Base-by-base conservation (phyloP, 208 protist species). In the Histomonas meleagridis region DNA sequence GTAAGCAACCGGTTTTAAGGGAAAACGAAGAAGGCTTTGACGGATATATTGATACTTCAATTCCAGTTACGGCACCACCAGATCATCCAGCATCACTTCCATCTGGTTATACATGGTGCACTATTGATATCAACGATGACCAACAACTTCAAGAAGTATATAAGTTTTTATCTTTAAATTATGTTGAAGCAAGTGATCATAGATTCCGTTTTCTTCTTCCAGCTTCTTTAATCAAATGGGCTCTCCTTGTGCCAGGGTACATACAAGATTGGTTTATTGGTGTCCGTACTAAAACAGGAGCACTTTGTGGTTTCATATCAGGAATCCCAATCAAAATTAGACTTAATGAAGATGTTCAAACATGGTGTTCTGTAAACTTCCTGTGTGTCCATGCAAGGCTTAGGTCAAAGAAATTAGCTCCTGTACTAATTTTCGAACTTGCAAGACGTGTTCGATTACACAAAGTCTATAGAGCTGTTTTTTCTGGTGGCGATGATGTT, bases 21-120 rank as follows among this genome's bases (percentile, higher is more conserved):
- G 35, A 35, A 76, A 35, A 76, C 18, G 32, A 46, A 46, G 65
- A 76, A 10, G 65, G 14, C 18, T 35, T 43, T 46, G 65, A 46
- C 12, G 23, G 65, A 7, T 76, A 76, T 43, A 76, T 76, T 46
- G 65, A 76, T 46, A 10, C 35, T 18, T 7, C 1, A 38, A 76
- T 76, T 46, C 65, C 65, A 76, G 65, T 76, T 76, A 76, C 65
- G 1, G 65, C 65, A 76, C 65, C 65, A 46, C 65, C 65, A 16
- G 65, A 35, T 46, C 23, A 76, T 10, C 65, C 65, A 76, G 12
- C 35, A 26, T 9, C 65, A 46, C 65, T 76, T 76, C 65, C 65
- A 76, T 23, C 65, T 18, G 65, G 65, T 18, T 76, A 46, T n/a
- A 76, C 65, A 76, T 76, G 65, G 65, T 46, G 32, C n/a, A 46